phyloP scores from a whole-genome alignment of 2,329 filamentous ascomycete species.

The Botrytis fragariae region DNA sequence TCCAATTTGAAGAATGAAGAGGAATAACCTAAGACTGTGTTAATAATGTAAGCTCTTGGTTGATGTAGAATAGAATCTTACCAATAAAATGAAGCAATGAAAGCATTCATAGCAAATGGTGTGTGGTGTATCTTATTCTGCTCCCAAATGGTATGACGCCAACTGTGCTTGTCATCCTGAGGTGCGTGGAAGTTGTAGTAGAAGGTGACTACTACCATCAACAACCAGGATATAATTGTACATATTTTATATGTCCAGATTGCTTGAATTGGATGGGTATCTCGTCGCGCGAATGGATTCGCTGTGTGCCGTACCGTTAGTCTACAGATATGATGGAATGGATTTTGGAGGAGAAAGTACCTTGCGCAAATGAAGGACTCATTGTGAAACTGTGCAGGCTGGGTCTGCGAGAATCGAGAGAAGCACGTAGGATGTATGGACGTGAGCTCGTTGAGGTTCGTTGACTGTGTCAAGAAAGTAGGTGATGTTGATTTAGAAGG shows the following conservation, averaged over 20 bases:
- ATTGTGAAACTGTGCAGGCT: background rate
- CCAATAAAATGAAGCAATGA: conserved; percentile 73
- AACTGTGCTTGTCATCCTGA: conserved; percentile 54
- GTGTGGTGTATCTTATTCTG: conserved; percentile 66
- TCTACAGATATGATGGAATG: background rate
- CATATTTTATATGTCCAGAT: conserved; percentile 74
- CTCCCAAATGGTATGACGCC: conserved; percentile 66
- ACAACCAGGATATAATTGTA: conserved; percentile 70
- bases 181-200: conserved; percentile 70
- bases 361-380: conserved; percentile 18
- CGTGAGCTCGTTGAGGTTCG: background rate
- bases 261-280: conserved; percentile 58
- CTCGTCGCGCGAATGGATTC: conserved; percentile 74
- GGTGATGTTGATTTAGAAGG: background rate
- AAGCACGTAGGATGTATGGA: background rate
- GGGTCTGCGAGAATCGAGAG: background rate
- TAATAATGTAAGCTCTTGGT: background rate
- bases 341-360: background rate
- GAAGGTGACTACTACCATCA: conserved; percentile 68
- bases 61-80: conserved; percentile 39
- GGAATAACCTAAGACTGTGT: conserved; percentile 55
- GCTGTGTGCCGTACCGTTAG: conserved; percentile 43
- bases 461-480: background rate
- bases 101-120: conserved; percentile 71
- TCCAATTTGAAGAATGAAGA: conserved; percentile 72